Evolutionary conservation across 441 rosid genomes (phyloP), one percentile per base, ranked within the genome.

Genomic region (Aleurites moluccanus): DNA sequence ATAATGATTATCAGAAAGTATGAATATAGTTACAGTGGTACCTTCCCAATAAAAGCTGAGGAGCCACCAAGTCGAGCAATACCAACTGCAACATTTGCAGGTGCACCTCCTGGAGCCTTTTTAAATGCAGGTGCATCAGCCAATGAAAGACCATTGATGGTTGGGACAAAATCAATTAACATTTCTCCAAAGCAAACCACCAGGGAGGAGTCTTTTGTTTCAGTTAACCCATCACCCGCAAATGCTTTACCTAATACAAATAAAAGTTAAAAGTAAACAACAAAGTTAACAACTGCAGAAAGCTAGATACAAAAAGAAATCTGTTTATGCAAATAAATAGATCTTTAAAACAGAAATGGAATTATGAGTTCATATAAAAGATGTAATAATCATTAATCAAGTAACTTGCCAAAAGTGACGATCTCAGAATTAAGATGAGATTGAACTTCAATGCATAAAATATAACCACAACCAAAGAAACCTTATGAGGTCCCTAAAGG

Each of bases 21-120:
- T 13, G 15, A 69, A 28, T 14, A 73, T 59, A 55, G 28, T 42
- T 35, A 56, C 49, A 70, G 49, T 0, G 20, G 49, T 73, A 94
- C 99, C 95, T 92, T 95, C 62, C 97, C 98, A 50, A 95, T 86
- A 80, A 92, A 92, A 71, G 99, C 99, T 1, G 99, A 88, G 56
- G 92, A 90, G 69, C 99, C 99, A 57, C 98, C 98, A 23, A 91
- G 98, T 76, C 97, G 93, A 78, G 98, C 84, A n/a, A 95, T 89
- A 53, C 97, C 99, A 64, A 91, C 97, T n/a, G 97, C 99, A 47
- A 95, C 99, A 84, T 95, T 95, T 42, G 98, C 98, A 67, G 99
- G 99, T 44, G 99, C 99, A 75, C 99, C 98, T 62, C 99, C 99
- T 0, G 99, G 91, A 70, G 99, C 98, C 75, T 92, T 95, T 66